phyloP scores from a whole-genome alignment of 148 eudicot species.

The Talinum fruticosum region DNA sequence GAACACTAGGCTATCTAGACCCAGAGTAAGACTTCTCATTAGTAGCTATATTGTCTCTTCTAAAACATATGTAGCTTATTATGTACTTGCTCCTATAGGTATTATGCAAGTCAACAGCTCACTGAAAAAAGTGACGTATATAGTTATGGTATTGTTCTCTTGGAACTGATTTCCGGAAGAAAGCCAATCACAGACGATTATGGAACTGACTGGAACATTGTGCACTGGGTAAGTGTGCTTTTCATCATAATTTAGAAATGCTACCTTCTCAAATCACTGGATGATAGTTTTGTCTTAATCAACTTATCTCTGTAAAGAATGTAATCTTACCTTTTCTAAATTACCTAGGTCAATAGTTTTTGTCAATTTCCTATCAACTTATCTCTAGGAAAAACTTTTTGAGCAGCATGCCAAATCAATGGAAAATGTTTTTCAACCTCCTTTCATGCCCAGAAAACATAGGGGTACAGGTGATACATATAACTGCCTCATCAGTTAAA shows the following conservation, averaged over 20 bases:
- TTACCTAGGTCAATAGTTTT: not conserved
- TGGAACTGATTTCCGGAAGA: conserved; percentile 90
- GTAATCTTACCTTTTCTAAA: not conserved
- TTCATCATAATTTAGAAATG: not conserved
- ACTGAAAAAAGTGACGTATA: conserved; percentile 91
- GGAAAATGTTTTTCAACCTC: not conserved
- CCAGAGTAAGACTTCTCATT: conserved; percentile 67
- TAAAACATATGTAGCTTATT: not conserved
- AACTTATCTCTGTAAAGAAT: not conserved
- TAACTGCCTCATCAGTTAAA: not conserved
- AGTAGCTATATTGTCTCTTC: not conserved
- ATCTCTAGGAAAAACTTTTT: not conserved
- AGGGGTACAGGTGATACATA: not conserved
- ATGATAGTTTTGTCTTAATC: not conserved
- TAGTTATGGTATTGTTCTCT: conserved; percentile 86
- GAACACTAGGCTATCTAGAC: conserved; percentile 92
- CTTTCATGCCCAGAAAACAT: not conserved
- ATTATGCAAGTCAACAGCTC: conserved; percentile 79
- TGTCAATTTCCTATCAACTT: not conserved
- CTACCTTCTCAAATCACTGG: not conserved
- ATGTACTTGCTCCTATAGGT: conserved; percentile 43
- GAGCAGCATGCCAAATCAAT: not conserved
- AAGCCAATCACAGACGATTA: conserved; percentile 81
- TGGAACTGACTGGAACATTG: conserved; percentile 87
- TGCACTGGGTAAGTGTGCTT: conserved; percentile 77